Evolutionary conservation across 306 rosid species (phyloP).

Genomic region (Quercus cerris): DNA sequence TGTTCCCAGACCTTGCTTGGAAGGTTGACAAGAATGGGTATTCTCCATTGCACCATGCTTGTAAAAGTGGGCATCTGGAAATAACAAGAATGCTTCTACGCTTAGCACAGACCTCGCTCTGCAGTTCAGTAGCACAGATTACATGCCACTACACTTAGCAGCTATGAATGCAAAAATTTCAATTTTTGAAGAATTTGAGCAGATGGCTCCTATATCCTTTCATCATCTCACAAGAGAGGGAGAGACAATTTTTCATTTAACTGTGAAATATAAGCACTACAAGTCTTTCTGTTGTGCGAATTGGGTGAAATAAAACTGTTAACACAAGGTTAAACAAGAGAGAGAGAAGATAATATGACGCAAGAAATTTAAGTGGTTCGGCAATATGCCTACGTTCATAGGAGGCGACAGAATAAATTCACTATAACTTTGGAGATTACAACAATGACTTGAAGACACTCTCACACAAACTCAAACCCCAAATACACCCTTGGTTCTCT

Average conservation of each 20-base stretch:
- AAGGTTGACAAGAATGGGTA: constrained; percentile 49
- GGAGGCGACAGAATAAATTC: too few species aligned
- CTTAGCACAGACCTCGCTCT: constrained; percentile 40
- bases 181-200: constrained; percentile 43
- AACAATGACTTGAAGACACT: too few species aligned
- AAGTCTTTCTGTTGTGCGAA: constrained; percentile 26
- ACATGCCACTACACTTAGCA: constrained; percentile 67
- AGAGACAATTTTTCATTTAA: constrained; percentile 65
- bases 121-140: constrained; percentile 48
- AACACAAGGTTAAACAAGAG: too few species aligned
- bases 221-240: constrained; percentile 45
- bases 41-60: constrained; percentile 52
- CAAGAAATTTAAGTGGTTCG: too few species aligned
- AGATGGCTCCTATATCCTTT: constrained; percentile 39
- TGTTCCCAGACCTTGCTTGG: constrained; percentile 34
- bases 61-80: constrained; percentile 40
- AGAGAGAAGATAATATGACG: too few species aligned
- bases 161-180: constrained; percentile 46
- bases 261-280: constrained; percentile 48
- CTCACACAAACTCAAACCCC: too few species aligned
- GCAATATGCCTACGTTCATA: too few species aligned
- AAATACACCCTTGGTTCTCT: too few species aligned
- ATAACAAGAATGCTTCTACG: constrained; percentile 46
- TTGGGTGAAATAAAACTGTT: too few species aligned
- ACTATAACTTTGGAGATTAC: too few species aligned